These are phyloP conservation scores for Sarcocystis neurona DNA, from an alignment of 169 alveolate species.

Conservation along the genomic window DNA sequence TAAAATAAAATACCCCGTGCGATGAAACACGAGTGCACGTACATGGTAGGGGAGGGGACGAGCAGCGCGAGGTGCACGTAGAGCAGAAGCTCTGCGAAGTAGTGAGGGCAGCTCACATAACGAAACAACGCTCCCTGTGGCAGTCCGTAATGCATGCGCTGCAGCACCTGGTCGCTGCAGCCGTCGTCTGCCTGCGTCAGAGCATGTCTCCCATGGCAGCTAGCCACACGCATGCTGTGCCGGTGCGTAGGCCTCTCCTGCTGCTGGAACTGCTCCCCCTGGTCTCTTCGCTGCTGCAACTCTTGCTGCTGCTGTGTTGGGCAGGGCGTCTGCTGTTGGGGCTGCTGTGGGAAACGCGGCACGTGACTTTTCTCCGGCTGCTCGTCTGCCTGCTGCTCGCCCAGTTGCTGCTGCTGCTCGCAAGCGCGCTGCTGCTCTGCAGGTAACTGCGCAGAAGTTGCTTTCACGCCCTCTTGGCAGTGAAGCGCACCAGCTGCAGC, in stretches of 20 bases:
- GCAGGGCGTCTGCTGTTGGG: constrained; percentile 11
- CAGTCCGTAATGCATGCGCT: constrained; percentile 66
- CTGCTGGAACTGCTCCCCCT: too few relatives aligned
- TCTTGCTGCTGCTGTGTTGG: too few relatives aligned
- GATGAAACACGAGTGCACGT: too few relatives aligned
- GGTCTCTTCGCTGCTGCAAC: too few relatives aligned
- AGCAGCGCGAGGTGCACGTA: constrained; percentile 72
- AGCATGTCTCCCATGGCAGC: neutral
- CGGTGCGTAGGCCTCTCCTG: neutral
- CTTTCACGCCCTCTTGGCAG: too few relatives aligned
- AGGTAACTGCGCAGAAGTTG: too few relatives aligned
- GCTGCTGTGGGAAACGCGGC: neutral
- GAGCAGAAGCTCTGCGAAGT: constrained; percentile 78
- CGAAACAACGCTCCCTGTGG: constrained; percentile 80
- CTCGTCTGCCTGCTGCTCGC: neutral
- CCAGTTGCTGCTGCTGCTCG: neutral
- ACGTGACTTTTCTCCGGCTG: constrained; percentile 5
- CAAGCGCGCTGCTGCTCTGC: neutral
- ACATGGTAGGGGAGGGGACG: constrained; percentile 61
- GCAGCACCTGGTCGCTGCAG: too few relatives aligned
- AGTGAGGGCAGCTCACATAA: constrained; percentile 82
- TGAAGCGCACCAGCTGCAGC: too few relatives aligned
- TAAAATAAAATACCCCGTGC: neutral
- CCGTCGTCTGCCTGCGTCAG: neutral
- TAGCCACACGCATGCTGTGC: neutral